Base-by-base conservation (phyloP, 192 early-diverging fungal species). In the Gigaspora rosea region DNA sequence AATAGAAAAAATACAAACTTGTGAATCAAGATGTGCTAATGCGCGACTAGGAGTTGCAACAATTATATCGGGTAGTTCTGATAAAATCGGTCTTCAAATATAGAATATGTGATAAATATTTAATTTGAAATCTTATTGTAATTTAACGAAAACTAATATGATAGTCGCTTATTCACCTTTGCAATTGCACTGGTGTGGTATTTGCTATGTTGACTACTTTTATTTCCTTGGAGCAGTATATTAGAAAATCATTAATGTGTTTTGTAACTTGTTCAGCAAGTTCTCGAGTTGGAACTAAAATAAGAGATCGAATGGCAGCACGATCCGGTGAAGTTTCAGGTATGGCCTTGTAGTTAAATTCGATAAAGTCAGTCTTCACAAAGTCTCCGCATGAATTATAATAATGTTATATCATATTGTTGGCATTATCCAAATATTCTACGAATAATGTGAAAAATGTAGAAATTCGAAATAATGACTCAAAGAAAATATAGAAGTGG, bases 271-370 rank as follows among this genome's bases (percentile, higher is more conserved):
- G 97, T 79, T 93, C 94, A 12, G 97, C 95, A 66, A 99, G 88
- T 84, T 99, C 97, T 63, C 93, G 88, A 2, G 97, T 97, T 12
- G 97, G 97, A 6, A 99, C 96, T 47, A 99, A 84, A 48, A 99
- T 90, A 73, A 99, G 78, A 66, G 85, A 84, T 68, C 85, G 80
- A 18, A 82, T 87, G 27, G 27, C 27, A 41, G 78, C 72, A 32
- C 76, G 73, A 35, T 79, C 81, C 46, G 80, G 76, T 59, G 79
- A 83, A 27, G 27, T 27, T 32, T 78, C 73, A 18, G 77, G 72
- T 52, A 82, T 71, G 35, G 81, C 75, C 84, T 85, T 18, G 0
- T 22, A 48, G 65, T 33, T 54, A 13, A 47, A 9, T 56, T 82
- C 10, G 54, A 73, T 3, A 36, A 36, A 16, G 52, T 27, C 27